Evolutionary conservation across 345 rosid species (phyloP), one percentile per base, ranked within the genome.

Genomic region (Orychophragmus violaceus): DNA sequence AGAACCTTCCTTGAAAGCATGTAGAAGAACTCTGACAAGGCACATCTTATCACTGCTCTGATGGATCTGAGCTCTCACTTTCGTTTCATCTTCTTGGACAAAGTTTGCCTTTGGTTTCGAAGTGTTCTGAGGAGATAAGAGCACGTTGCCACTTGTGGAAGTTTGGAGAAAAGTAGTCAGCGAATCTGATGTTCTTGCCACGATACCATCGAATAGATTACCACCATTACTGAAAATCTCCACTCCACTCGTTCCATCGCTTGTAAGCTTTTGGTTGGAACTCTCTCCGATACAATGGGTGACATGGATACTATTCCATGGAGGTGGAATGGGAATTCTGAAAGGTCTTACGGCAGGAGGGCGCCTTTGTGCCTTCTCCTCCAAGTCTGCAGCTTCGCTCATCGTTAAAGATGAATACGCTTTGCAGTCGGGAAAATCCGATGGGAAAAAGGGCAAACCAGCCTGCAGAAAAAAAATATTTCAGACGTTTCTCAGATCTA

Each of bases 381-480:
- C 71, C 52, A 74, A 16, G n/a, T 80, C 78, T 66, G 78, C 77
- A 48, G 78, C 85, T 77, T 85, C 87, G 24, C 55, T 78, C 74
- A 44, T 82, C 85, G 75, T 81, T 18, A 74, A 78, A 53, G 87
- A 84, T 19, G 66, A 58, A 54, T 88, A 88, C 1, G 96, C 86
- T 64, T 68, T 72, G 77, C 92, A 86, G 72, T 85, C 96, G 13
- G 95, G 97, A 73, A 83, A 93, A 81, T 93, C 95, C 39, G 78
- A 82, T 72, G 98, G 98, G 75, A 90, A 93, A 64, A 62, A 73
- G 8, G 97, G 98, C 54, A 85, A 41, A 25, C 81, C 87, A 60
- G 70, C 81, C 97, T 93, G 89, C 78, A 52, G 70, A 36, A 42
- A 50, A 66, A 22, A 36, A 44, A 17, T 6, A 60, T n/a, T 66